Evolutionary conservation across 768 basidiomycete genomes (phyloP).

Genomic region (Mycena maculata): DNA sequence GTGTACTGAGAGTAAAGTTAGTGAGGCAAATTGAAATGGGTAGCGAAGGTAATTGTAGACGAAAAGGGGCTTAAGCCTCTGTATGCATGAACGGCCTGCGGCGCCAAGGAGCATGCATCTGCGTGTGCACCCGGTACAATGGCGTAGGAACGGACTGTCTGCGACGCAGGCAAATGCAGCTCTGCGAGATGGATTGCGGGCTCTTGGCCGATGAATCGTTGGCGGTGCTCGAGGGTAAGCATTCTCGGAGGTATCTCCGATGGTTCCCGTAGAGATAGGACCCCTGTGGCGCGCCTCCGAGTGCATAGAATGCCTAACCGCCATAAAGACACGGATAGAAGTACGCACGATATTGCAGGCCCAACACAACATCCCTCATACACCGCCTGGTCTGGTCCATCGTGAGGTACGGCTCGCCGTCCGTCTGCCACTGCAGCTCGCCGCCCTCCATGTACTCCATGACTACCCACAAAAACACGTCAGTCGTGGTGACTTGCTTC

Average conservation of each 20-base stretch:
- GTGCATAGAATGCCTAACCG: too few species aligned
- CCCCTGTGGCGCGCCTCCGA: too few species aligned
- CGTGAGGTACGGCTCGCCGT: slow-evolving; percentile 78
- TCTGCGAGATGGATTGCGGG: too few species aligned
- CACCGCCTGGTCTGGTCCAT: slow-evolving; percentile 88
- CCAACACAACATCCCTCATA: slow-evolving; percentile 92
- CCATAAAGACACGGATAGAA: slow-evolving; percentile 21
- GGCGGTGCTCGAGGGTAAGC: too few species aligned
- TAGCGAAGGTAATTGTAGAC: background rate
- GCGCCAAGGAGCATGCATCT: too few species aligned
- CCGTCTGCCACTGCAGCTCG: slow-evolving; percentile 88
- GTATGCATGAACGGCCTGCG: background rate
- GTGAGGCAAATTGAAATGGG: background rate
- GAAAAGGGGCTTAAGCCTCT: background rate
- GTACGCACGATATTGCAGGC: slow-evolving; percentile 91
- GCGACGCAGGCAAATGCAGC: too few species aligned
- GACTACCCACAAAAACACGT: slow-evolving; percentile 59
- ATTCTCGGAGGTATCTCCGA: too few species aligned
- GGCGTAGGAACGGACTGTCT: too few species aligned
- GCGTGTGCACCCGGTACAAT: too few species aligned
- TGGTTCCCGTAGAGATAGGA: too few species aligned
- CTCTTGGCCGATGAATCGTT: too few species aligned
- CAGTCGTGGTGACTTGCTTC: slow-evolving; percentile 29
- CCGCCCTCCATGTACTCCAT: slow-evolving; percentile 98
- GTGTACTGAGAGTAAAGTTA: slow-evolving; percentile 71